Conservation (phyloP, 371 early-diverging fungal species). For the Parasitella parasitica region DNA sequence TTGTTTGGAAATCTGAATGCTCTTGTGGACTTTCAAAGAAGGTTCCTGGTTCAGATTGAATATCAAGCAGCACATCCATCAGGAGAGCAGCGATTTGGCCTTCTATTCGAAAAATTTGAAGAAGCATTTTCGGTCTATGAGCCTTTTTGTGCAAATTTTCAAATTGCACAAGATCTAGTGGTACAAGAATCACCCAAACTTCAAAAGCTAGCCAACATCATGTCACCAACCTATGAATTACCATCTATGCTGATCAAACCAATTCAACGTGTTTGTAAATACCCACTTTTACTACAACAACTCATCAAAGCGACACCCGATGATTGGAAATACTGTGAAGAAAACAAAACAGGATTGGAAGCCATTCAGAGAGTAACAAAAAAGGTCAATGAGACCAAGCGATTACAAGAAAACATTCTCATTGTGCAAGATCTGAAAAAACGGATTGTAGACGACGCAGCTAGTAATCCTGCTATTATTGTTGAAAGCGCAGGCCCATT, state of each 20-base stretch:
- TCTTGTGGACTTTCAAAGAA: conserved; percentile 93
- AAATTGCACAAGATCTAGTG: conserved; percentile 65
- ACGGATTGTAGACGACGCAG: conserved; percentile 47
- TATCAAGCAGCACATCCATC: conserved; percentile 67
- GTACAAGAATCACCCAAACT: conserved; percentile 46
- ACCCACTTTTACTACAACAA: conserved; percentile 86
- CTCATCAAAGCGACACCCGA: conserved; percentile 75
- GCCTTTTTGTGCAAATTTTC: conserved; percentile 91
- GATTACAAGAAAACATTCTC: conserved; percentile 79
- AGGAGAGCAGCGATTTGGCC: conserved; percentile 87
- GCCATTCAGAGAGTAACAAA: conserved; percentile 86
- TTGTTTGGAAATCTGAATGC: conserved; percentile 92
- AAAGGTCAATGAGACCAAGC: conserved; percentile 87
- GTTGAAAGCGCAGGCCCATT: conserved; percentile 61
- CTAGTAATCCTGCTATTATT: background rate
- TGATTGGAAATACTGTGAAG: conserved; percentile 68
- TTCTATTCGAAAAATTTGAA: conserved; percentile 74
- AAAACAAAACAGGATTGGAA: conserved; percentile 74
- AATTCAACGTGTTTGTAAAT: conserved; percentile 95
- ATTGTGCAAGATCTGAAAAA: conserved; percentile 75
- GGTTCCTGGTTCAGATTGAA: conserved; percentile 90
- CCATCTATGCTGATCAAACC: conserved; percentile 95
- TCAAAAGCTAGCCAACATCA: conserved; percentile 58
- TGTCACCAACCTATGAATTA: conserved; percentile 84
- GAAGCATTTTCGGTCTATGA: conserved; percentile 89